Evolutionary conservation across 2,329 filamentous ascomycete genomes (phyloP).

Genomic region (Botrytis deweyae): DNA sequence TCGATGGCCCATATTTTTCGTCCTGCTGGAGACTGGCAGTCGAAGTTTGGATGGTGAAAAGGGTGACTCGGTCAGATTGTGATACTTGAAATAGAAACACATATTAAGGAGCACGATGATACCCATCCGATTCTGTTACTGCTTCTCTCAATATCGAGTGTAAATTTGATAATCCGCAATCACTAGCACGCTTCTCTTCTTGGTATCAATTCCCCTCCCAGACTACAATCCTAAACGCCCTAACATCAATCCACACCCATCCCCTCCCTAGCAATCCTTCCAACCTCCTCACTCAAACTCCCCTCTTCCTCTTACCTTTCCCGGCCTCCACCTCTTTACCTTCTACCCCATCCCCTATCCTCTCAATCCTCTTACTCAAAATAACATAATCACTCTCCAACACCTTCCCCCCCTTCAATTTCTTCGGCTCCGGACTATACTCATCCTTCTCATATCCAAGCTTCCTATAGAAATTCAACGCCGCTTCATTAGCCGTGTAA

Average conservation of each 20-base stretch:
- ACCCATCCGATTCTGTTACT: background rate
- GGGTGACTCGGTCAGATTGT: background rate
- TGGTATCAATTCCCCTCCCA: background rate
- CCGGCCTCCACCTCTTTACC: background rate
- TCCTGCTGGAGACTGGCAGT: background rate
- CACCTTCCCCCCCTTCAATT: slow-evolving; percentile 54
- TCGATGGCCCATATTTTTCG: background rate
- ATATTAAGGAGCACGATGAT: background rate
- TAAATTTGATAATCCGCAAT: background rate
- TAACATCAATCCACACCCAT: background rate
- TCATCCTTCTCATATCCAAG: slow-evolving; percentile 58
- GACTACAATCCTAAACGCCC: background rate
- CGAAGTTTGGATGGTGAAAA: background rate
- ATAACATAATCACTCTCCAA: slow-evolving; percentile 60
- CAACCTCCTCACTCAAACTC: background rate
- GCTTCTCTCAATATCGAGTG: background rate
- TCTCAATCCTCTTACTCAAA: slow-evolving; percentile 48
- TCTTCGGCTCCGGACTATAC: slow-evolving; percentile 53
- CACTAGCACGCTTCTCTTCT: background rate
- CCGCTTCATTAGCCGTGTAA: slow-evolving; percentile 60
- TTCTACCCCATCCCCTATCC: background rate
- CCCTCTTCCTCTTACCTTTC: background rate
- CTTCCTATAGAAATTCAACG: slow-evolving; percentile 59
- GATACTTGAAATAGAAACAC: background rate
- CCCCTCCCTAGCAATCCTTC: background rate